Conservation (phyloP, 2,329 filamentous ascomycete species). For the Trichophyton mentagrophytes region DNA sequence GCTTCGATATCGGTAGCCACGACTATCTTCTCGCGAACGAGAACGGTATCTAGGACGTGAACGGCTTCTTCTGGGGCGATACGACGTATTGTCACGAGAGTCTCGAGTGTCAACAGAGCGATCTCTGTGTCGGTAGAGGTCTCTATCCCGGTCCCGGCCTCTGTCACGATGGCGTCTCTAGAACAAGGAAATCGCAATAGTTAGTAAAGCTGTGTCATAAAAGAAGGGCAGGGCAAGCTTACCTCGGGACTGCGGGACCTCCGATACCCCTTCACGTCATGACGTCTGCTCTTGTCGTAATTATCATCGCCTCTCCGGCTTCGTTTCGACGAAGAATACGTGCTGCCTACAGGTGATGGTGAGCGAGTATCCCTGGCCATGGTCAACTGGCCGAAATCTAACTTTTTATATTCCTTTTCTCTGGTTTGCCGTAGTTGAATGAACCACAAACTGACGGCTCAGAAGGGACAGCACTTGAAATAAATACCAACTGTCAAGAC, state of each 20-base stretch:
- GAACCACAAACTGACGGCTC: neutral
- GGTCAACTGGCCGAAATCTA: constrained; percentile 38
- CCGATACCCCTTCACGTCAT: constrained; percentile 37
- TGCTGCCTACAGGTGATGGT: constrained; percentile 88
- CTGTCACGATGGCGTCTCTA: constrained; percentile 43
- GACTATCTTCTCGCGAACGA: constrained; percentile 42
- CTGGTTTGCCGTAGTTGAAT: neutral
- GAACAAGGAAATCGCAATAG: constrained; percentile 34
- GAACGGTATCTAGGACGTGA: constrained; percentile 54
- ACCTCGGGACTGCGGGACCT: constrained; percentile 39
- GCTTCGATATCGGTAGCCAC: constrained; percentile 49
- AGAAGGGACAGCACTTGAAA: neutral
- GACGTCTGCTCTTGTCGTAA: constrained; percentile 39
- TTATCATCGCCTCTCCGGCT: constrained; percentile 42
- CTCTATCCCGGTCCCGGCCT: constrained; percentile 41
- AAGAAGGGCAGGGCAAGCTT: constrained; percentile 15
- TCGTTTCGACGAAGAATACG: constrained; percentile 58
- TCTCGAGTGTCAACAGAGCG: constrained; percentile 16
- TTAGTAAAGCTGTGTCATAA: neutral
- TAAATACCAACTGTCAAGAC: neutral
- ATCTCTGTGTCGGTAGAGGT: constrained; percentile 42
- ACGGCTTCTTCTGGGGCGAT: constrained; percentile 50
- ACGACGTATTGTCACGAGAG: constrained; percentile 52
- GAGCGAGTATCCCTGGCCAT: constrained; percentile 59
- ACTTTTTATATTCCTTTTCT: constrained; percentile 9